Evolutionary conservation across 805 yeast genomes (phyloP).

Genomic region (Metschnikowia henanensis): DNA sequence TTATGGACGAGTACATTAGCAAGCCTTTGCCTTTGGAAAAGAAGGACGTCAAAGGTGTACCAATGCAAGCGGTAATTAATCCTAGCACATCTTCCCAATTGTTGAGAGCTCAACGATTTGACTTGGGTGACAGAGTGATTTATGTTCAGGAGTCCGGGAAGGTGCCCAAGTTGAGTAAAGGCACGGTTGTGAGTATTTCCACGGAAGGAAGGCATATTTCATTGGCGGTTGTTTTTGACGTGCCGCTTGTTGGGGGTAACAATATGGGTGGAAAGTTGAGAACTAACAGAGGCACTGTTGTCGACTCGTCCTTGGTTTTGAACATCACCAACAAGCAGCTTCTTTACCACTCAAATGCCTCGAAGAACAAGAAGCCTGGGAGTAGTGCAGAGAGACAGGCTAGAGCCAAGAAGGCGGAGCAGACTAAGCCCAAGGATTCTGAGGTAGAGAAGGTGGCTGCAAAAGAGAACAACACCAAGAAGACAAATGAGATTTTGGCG

Average conservation of each 20-base stretch:
- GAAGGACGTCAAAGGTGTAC: conserved; percentile 75
- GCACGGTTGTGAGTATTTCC: conserved; percentile 76
- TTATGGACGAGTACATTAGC: conserved; percentile 47
- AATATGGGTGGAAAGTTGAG: conserved; percentile 73
- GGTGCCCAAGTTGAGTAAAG: conserved; percentile 83
- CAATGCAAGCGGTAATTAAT: conserved; percentile 76
- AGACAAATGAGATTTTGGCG: conserved; percentile 32
- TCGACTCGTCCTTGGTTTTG: conserved; percentile 79
- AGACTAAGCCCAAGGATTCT: conserved; percentile 1
- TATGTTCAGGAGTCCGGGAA: conserved; percentile 86
- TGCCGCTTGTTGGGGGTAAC: conserved; percentile 79
- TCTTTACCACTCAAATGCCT: conserved; percentile 70
- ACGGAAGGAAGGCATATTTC: conserved; percentile 61
- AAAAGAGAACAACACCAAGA: conserved; percentile 24
- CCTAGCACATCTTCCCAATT: conserved; percentile 71
- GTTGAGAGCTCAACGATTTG: conserved; percentile 72
- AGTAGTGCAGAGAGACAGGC: conserved; percentile 20
- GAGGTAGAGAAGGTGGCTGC: conserved; percentile 11
- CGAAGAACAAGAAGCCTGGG: conserved; percentile 39
- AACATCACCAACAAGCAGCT: conserved; percentile 76
- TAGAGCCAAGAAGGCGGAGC: conserved; percentile 12
- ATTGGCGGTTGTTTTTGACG: conserved; percentile 81
- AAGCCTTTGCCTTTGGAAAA: conserved; percentile 45
- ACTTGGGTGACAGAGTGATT: conserved; percentile 86
- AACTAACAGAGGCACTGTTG: conserved; percentile 79